Base-by-base conservation (phyloP, 331 rosid species). In the Dryas integrifolia region DNA sequence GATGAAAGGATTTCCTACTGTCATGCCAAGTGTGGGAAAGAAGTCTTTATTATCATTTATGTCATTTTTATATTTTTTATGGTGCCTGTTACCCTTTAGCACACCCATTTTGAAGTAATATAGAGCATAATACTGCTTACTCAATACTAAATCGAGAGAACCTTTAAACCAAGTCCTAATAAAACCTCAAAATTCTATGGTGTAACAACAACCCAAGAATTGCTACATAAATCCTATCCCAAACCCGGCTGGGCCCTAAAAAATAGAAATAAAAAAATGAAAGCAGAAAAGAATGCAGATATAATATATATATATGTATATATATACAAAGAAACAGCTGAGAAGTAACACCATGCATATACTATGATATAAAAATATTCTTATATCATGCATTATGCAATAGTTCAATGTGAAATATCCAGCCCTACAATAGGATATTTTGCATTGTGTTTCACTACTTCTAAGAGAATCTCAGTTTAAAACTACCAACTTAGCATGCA, bases 1-100 rank as follows among this genome's bases (percentile, higher is more conserved):
- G 7, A n/a, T 70, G 35, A 40, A 12, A 70, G 44, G 13, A 77
- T 55, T 73, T 65, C 58, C 45, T 64, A n/a, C 11, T 58, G 35
- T 26, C 59, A 43, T 12, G 50, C 58, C 30, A 14, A 21, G 5
- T 41, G 9, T 8, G 8, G 41, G 35, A 70, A 56, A 35, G 56
- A 56, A 21, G 49, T 44, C 9, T 14, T 2, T n/a, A 15, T n/a
- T 62, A 7, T 30, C 35, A 62, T 40, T 62, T n/a, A 62, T 8
- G 7, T 26, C 24, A 41, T 7, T 44, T 71, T 6, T 7, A 39
- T 15, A 41, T 47, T 65, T 65, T 8, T 46, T 71, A 45, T 12
- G n/a, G 13, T 2, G 15, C 45, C 26, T 3, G 53, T 65, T 43
- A 72, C 24, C 46, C 48, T 67, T 74, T 48, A 65, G 24, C 30